phyloP scores from a whole-genome alignment of 108 stramenopile genomes.

The Chaetoceros tenuissimus region DNA sequence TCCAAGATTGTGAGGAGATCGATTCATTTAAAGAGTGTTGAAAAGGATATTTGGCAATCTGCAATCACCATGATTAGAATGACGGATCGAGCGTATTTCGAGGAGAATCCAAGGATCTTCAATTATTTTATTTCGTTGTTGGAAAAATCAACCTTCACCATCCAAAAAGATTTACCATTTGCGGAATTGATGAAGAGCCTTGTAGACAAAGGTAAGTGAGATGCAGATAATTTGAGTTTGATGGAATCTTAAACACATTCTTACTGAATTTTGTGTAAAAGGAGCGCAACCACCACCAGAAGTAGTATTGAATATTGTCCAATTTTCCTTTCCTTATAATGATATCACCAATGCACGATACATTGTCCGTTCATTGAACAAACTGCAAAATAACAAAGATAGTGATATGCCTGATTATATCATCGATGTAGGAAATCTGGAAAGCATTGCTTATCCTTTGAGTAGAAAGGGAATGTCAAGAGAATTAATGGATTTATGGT shows the following conservation, averaged over 20 bases:
- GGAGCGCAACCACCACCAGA: neutral
- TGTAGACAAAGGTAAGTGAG: neutral
- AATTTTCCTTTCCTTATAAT: neutral
- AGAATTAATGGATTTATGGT: constrained; percentile 20
- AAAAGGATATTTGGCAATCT: neutral
- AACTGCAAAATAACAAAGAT: neutral
- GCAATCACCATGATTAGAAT: neutral
- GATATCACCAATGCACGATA: neutral
- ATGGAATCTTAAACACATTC: neutral
- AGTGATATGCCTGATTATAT: neutral
- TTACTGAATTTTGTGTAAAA: neutral
- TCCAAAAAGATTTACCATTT: neutral
- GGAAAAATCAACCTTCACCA: neutral
- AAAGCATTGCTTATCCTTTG: neutral
- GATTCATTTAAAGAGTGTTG: neutral
- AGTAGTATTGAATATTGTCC: neutral
- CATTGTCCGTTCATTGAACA: neutral
- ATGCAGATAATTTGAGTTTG: neutral
- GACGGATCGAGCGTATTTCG: neutral
- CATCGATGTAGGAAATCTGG: neutral
- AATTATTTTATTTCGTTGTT: neutral
- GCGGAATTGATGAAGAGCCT: neutral
- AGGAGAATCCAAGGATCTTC: neutral
- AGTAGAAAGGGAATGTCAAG: neutral
- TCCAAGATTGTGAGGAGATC: neutral